A percentile compares a stretch with the other conserved stretches of the same genome.
Evolutionary conservation across 106 monocot genomes (phyloP).

Genomic region (Phalaenopsis aphrodite): DNA sequence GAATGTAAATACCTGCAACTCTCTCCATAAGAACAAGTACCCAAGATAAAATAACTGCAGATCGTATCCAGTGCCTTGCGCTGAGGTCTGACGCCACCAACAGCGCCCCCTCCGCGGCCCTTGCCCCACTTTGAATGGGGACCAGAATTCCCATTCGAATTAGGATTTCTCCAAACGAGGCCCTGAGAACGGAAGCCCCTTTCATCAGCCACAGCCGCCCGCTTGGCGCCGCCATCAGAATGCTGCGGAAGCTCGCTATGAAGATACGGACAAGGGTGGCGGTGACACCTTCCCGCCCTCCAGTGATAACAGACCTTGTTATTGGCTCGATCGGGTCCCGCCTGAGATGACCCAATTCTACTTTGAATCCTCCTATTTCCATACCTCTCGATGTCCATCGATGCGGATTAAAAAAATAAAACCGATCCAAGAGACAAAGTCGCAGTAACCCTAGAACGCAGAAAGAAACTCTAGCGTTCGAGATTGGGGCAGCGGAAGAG

Average conservation of each 20-base stretch:
- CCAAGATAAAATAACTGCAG: slow-evolving; percentile 35
- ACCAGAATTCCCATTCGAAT: slow-evolving; percentile 2
- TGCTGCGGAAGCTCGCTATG: slow-evolving; percentile 15
- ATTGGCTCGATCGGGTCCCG: not conserved
- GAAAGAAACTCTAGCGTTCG: not conserved
- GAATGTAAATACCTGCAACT: slow-evolving; percentile 55
- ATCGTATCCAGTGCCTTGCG: slow-evolving; percentile 16
- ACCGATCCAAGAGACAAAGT: not conserved
- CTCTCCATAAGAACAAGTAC: slow-evolving; percentile 57
- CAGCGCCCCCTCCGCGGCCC: slow-evolving; percentile 19
- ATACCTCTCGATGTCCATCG: slow-evolving; percentile 8
- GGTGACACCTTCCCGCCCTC: slow-evolving; percentile 23
- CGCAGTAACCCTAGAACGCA: slow-evolving; percentile 3
- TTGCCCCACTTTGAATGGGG: slow-evolving; percentile 44
- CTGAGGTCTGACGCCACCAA: not conserved
- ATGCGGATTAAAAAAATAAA: not conserved
- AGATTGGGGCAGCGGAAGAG: not conserved
- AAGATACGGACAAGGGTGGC: slow-evolving; percentile 28
- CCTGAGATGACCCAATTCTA: slow-evolving; percentile 1
- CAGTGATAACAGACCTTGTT: slow-evolving; percentile 30
- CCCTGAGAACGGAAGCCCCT: slow-evolving; percentile 15
- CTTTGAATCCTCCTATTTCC: slow-evolving; percentile 10
- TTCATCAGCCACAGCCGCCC: not conserved
- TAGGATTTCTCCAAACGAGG: slow-evolving; percentile 39
- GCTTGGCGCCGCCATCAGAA: not conserved